phyloP scores from a whole-genome alignment of 805 yeast species.

The Wickerhamiella brachini region DNA sequence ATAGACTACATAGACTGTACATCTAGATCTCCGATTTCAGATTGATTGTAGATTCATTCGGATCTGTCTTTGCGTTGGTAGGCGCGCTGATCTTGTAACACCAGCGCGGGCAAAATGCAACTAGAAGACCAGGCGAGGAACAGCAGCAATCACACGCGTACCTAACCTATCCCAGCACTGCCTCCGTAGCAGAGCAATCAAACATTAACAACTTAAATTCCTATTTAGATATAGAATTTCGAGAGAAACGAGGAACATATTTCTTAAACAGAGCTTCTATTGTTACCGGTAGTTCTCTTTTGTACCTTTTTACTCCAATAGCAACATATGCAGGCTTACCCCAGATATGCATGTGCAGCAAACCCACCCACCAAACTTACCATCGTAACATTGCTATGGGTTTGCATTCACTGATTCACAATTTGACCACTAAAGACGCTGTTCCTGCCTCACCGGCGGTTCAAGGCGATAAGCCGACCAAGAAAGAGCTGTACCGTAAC shows the following conservation, averaged over 20 bases:
- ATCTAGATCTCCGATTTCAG: no score
- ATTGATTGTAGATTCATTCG: no score
- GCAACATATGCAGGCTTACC: background rate
- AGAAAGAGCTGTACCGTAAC: conserved; percentile 20
- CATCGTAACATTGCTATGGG: conserved; percentile 16
- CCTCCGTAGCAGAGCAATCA: background rate
- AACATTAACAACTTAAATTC: background rate
- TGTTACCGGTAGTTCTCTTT: no score
- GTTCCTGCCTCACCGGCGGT: conserved; percentile 21
- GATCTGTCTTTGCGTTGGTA: no score
- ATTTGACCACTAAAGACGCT: conserved; percentile 13
- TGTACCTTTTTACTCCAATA: no score
- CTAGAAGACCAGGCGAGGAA: no score
- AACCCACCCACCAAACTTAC: background rate
- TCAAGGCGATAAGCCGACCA: conserved; percentile 24
- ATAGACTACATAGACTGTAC: background rate
- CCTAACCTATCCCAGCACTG: background rate
- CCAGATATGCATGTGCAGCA: background rate
- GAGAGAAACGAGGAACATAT: no score
- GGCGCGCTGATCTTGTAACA: no score
- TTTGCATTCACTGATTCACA: conserved; percentile 15
- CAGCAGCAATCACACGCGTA: background rate
- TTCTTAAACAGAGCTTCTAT: no score
- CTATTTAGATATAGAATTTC: background rate
- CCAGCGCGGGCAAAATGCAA: no score